Evolutionary conservation across 2,329 filamentous ascomycete species (phyloP), one percentile per base, ranked within the genome.

Genomic region (Colletotrichum gloeosporioides): DNA sequence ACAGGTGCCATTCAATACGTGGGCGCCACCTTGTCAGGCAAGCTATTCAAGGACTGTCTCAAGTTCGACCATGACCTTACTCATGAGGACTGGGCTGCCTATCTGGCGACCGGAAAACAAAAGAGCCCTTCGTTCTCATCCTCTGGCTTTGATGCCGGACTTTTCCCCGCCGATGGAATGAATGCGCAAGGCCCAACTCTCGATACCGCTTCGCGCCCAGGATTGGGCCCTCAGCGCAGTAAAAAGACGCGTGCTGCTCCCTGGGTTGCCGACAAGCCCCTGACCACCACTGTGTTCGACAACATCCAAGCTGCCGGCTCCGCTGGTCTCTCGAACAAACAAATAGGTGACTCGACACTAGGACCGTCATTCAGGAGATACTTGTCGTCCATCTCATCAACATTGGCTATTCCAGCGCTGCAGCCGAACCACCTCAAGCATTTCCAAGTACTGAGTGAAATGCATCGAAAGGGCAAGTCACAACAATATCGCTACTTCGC

Each of bases 11-110:
- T 92, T 25, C 88, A 88, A 63, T 92, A 91, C 77, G 89, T 91
- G 4, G 90, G 90, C 5, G 91, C 90, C 6, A 88, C 87, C 49
- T 88, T 91, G 13, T 85, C 87, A 18, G 86, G 88, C 39, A 88
- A 88, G 71, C 84, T 92, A 8, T 92, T 90, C 84, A 92, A 91
- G 78, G 91, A 93, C 78, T 93, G 92, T 78, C 86, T 93, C 77
- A 91, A 90, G 77, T 92, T 89, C 73, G 83, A 89, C 63, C 86
- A 91, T 61, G 90, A 92, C 8, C 87, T 92, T 36, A 90, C 88
- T 15, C 79, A 87, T 3, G 88, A 89, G 27, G 91, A 93, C 78
- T 92, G 91, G 91, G 84, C 87, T 8, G 83, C 87, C 22, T 91
- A 90, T 74, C 84, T 91, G 27, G 87, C 89, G 4, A 90, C 89